phyloP scores from a whole-genome alignment of 352 stramenopile genomes.

The Globisporangium polare region DNA sequence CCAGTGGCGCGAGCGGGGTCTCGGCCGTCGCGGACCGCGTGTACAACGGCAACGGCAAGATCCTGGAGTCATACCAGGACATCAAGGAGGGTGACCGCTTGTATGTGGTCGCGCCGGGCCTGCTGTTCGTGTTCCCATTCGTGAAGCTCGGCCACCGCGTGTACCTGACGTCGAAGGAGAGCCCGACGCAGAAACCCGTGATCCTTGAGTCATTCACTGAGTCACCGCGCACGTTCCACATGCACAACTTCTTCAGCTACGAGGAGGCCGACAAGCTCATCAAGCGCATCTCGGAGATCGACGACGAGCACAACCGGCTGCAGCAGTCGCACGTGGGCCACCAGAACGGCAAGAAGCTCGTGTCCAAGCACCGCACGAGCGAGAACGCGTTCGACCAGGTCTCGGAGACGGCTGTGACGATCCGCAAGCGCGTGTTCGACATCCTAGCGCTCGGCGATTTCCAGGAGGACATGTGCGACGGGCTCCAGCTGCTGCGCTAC shows the following conservation, averaged over 20 bases:
- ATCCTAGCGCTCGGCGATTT: conserved; percentile 90
- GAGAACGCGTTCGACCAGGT: conserved; percentile 88
- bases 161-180: conserved; percentile 41
- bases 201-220: conserved; percentile 78
- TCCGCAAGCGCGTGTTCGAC: conserved; percentile 88
- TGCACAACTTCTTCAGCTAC: conserved; percentile 86
- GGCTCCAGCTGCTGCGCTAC: conserved; percentile 95
- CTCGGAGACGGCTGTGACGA: conserved; percentile 57
- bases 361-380: conserved; percentile 74
- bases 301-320: conserved; percentile 77
- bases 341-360: conserved; percentile 61
- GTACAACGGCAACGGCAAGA: conserved; percentile 58
- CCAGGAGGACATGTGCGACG: conserved; percentile 90
- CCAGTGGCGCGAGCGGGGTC: not conserved
- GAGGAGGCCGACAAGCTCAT: conserved; percentile 82
- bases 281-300: conserved; percentile 73
- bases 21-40: conserved; percentile 62
- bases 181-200: conserved; percentile 52
- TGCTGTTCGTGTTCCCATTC: conserved; percentile 82
- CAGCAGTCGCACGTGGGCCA: conserved; percentile 79
- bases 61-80: conserved; percentile 50
- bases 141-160: conserved; percentile 75
- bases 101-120: conserved; percentile 65
- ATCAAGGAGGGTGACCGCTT: conserved; percentile 52
- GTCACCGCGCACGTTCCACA: conserved; percentile 77